Evolutionary conservation across 169 alveolate genomes (phyloP).

Genomic region (Babesia divergens): DNA sequence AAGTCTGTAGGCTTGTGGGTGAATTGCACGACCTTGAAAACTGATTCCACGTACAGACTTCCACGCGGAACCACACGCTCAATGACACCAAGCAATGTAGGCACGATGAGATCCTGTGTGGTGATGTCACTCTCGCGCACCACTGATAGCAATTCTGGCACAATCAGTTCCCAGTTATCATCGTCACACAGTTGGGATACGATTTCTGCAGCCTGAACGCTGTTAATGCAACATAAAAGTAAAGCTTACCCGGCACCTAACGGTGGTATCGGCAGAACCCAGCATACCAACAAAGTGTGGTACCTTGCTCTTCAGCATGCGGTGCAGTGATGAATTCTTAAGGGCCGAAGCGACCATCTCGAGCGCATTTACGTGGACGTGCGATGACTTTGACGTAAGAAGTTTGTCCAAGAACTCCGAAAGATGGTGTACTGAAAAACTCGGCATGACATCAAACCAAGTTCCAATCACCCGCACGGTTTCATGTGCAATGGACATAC

Average conservation of each 20-base stretch:
- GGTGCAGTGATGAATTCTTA: background rate
- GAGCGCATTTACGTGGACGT: slow-evolving; percentile 25
- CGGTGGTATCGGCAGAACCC: slow-evolving; percentile 10
- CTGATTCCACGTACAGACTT: slow-evolving; percentile 89
- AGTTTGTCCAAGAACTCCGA: slow-evolving; percentile 20
- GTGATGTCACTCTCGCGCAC: slow-evolving; percentile 86
- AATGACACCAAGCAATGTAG: slow-evolving; percentile 85
- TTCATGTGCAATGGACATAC: slow-evolving; percentile 36
- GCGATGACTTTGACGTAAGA: slow-evolving; percentile 32
- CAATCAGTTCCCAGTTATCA: slow-evolving; percentile 80
- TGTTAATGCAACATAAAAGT: slow-evolving; percentile 6
- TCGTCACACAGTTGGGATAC: slow-evolving; percentile 86
- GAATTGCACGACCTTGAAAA: slow-evolving; percentile 85
- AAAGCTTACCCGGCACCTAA: slow-evolving; percentile 29
- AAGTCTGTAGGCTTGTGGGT: slow-evolving; percentile 88
- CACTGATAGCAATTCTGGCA: slow-evolving; percentile 87
- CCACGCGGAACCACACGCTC: slow-evolving; percentile 86
- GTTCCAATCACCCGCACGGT: slow-evolving; percentile 41
- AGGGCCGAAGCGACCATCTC: slow-evolving; percentile 39
- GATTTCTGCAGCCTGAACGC: slow-evolving; percentile 87
- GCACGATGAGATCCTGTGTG: slow-evolving; percentile 88
- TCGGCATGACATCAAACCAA: slow-evolving; percentile 34
- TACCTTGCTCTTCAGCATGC: background rate
- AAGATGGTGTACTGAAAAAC: slow-evolving; percentile 11
- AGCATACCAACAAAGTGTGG: slow-evolving; percentile 8